These are phyloP conservation scores for Stephania japonica DNA, from an alignment of 164 flowering plant species.

Conservation along the genomic window DNA sequence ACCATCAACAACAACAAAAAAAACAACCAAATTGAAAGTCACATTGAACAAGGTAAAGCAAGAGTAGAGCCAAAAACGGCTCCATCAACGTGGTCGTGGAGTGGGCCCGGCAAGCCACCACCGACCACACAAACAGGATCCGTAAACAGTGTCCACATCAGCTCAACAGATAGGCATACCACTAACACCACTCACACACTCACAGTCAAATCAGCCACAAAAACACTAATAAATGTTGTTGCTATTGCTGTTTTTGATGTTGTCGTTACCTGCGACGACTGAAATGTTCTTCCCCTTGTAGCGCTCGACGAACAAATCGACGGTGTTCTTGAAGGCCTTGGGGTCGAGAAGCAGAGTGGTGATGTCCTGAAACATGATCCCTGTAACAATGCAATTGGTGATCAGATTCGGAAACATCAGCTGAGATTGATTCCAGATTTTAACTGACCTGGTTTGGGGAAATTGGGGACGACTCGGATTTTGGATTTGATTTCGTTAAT, in stretches of 20 bases:
- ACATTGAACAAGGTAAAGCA: not conserved
- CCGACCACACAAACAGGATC: constrained; percentile 19
- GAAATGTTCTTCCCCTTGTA: constrained; percentile 74
- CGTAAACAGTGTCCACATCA: constrained; percentile 11
- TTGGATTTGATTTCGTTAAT: constrained; percentile 54
- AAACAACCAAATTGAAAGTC: not conserved
- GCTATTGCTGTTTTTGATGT: constrained; percentile 11
- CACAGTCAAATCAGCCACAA: not conserved
- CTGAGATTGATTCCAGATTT: not conserved
- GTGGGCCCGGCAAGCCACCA: constrained; percentile 34
- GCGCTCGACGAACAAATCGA: constrained; percentile 89
- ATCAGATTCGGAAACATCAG: not conserved
- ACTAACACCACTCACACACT: constrained; percentile 23
- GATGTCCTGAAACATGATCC: constrained; percentile 93
- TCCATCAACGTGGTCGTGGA: not conserved
- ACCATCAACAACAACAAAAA: not conserved
- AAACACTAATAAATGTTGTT: constrained; percentile 31
- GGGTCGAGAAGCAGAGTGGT: constrained; percentile 82
- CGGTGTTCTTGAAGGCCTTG: constrained; percentile 74
- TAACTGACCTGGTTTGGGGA: constrained; percentile 68
- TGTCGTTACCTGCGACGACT: constrained; percentile 72
- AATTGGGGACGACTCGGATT: constrained; percentile 83
- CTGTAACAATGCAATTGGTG: constrained; percentile 28
- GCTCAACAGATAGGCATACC: constrained; percentile 22
- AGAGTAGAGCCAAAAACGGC: not conserved